Base-by-base conservation (phyloP, 2,329 filamentous ascomycete genomes). In the Geoglossum cookeanum region DNA sequence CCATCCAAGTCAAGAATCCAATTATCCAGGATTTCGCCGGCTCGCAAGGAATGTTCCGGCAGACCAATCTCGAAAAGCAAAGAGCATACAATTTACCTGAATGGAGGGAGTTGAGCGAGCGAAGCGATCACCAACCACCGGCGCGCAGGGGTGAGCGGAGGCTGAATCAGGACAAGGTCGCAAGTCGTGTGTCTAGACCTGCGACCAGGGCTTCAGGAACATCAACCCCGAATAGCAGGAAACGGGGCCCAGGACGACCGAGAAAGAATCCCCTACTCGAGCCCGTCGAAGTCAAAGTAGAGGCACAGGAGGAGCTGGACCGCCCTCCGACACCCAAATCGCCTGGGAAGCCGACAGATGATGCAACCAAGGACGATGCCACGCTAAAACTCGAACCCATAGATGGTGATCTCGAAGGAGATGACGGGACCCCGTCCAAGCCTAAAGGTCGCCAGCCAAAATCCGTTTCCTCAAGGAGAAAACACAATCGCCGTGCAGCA, bases 11-110 rank as follows among this genome's bases (percentile, higher is more conserved):
- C 65, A 91, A 91, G 70, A 94, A 98, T 62, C 92, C 92, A 3
- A 97, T 98, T 68, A 95, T 89, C 67, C 92, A 98, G 70, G 92
- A 98, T 65, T 98, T 98, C 65, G 91, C 94, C 76, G 92, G 92
- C 47, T 88, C 87, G 55, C 88, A 91, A 67, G 94, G 92, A 58
- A 94, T 87, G 58, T 98, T 96, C 68, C 91, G 91, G 39, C 92
- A 98, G 69, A 87, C 92, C 66, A 98, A 98, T 67, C 90, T 98
- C 59, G 83, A 97, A 65, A 94, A 96, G 71, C 88, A 94, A 68
- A 80, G 92, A 67, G 89, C 89, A 13, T 98, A 98, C 73, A 98
- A 96, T 64, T 75, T 98, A 3, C 91, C 91, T 0, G 90, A 98
- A 70, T 98, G 92, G 92, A 87, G 89, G 63, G 80, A 87, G 57